Evolutionary conservation across 2,329 filamentous ascomycete species (phyloP).

Genomic region (Zasmidium angulare): DNA sequence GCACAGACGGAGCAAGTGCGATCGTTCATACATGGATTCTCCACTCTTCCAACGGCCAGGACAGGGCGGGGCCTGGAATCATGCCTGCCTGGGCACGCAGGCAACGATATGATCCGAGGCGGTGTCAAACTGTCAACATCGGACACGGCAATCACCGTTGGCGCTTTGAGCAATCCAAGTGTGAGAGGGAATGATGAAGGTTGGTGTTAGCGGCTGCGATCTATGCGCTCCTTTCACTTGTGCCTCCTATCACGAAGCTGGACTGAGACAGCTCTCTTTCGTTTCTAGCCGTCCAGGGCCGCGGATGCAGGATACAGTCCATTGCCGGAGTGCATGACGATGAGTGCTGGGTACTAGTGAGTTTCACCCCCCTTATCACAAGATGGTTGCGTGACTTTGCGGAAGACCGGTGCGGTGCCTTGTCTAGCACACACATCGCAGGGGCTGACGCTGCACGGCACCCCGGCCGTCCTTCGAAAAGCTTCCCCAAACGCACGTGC

Average conservation of each 20-base stretch:
- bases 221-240: not conserved
- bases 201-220: not conserved
- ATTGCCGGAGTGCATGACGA: not conserved
- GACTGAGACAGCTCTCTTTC: not conserved
- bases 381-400: not conserved
- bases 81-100: constrained; percentile 10
- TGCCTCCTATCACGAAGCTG: not conserved
- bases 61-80: too few species aligned
- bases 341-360: too few species aligned
- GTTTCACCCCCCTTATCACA: not conserved
- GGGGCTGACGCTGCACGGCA: not conserved
- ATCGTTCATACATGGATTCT: constrained; percentile 17
- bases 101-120: constrained; percentile 5
- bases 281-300: not conserved
- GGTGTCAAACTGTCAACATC: constrained; percentile 3
- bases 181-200: not conserved
- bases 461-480: not conserved
- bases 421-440: too few species aligned
- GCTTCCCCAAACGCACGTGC: not conserved
- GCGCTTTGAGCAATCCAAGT: not conserved
- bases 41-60: constrained; percentile 10
- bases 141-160: constrained; percentile 7
- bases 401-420: not conserved
- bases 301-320: not conserved
- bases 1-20: constrained; percentile 14